phyloP scores from a whole-genome alignment of 2,329 filamentous ascomycete genomes.

The Biscogniauxia marginata region DNA sequence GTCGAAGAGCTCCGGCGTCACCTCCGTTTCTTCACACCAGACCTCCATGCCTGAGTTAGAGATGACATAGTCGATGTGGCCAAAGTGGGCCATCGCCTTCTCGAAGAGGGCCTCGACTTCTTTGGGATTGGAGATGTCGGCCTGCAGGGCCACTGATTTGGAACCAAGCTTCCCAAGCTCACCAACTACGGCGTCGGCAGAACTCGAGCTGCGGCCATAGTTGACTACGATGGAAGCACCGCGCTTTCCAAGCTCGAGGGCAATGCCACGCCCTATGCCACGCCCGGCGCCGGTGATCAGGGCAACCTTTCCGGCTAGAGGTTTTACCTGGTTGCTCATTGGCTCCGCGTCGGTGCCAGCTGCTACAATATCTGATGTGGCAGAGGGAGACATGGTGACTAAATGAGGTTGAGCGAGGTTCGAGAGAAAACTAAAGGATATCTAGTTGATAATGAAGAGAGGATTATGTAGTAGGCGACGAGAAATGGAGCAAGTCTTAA shows the following conservation, averaged over 20 bases:
- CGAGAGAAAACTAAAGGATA: not conserved
- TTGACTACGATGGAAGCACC: constrained; percentile 67
- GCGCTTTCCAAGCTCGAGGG: constrained; percentile 64
- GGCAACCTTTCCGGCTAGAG: constrained; percentile 52
- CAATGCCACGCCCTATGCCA: constrained; percentile 65
- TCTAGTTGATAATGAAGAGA: not conserved
- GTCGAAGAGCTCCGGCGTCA: constrained; percentile 69
- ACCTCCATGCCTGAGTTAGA: constrained; percentile 71
- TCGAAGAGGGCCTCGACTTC: constrained; percentile 64
- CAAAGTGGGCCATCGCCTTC: constrained; percentile 63
- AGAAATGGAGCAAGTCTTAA: not conserved
- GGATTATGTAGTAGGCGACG: not conserved
- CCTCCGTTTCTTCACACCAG: constrained; percentile 68
- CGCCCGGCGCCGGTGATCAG: constrained; percentile 65
- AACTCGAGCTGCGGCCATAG: constrained; percentile 55
- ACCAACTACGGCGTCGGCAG: constrained; percentile 57
- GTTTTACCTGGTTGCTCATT: constrained; percentile 32
- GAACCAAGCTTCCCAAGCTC: constrained; percentile 56
- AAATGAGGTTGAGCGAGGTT: constrained; percentile 8
- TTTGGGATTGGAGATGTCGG: constrained; percentile 61
- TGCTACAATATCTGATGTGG: constrained; percentile 14
- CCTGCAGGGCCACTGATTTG: constrained; percentile 59
- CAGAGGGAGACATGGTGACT: constrained; percentile 32
- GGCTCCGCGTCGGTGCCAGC: constrained; percentile 15
- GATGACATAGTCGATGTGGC: constrained; percentile 69